Evolutionary conservation across 345 rosid species (phyloP).

Genomic region (Lepidium didymum): DNA sequence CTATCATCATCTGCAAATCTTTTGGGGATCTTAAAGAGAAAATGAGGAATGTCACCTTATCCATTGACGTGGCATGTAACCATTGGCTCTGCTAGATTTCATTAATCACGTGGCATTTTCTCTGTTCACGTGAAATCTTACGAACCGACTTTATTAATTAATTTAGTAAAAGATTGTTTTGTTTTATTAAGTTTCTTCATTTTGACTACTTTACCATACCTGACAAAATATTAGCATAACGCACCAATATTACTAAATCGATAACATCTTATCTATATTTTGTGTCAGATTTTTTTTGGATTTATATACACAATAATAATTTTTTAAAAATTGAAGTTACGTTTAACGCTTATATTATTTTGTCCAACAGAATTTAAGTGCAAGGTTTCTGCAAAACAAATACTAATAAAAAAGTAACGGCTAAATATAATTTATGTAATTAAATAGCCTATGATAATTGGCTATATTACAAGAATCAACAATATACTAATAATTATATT

Average conservation of each 20-base stretch:
- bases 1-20: slow-evolving; percentile 14
- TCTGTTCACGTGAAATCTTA: slow-evolving; percentile 45
- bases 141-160: slow-evolving; percentile 7
- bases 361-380: background rate
- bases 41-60: slow-evolving; percentile 20
- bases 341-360: background rate
- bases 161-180: background rate
- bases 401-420: background rate
- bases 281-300: background rate
- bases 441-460: background rate
- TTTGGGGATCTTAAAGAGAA: slow-evolving; percentile 21
- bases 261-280: background rate
- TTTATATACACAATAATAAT: background rate
- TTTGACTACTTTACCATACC: background rate
- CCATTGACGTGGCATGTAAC: background rate
- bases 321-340: too few species aligned
- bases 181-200: background rate
- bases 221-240: background rate
- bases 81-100: slow-evolving; percentile 43
- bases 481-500: background rate
- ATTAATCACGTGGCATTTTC: slow-evolving; percentile 35
- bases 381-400: background rate
- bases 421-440: background rate
- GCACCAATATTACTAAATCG: background rate
- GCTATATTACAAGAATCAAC: background rate